These are phyloP conservation scores for Naganishia cerealis DNA, from an alignment of 1,284 basidiomycete genomes.

Conservation along the genomic window DNA sequence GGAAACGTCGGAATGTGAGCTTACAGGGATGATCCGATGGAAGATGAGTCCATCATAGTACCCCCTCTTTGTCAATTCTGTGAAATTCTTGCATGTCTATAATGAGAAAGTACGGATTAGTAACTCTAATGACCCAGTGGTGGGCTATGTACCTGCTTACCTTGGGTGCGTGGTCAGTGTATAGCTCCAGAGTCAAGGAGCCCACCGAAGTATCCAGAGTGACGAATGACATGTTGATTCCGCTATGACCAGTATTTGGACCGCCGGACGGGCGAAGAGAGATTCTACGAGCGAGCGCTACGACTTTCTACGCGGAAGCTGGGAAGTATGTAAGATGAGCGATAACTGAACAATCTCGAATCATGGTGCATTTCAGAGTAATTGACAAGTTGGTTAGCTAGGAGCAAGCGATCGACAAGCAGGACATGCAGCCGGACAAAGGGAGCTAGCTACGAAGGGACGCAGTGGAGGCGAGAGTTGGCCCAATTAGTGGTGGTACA, in stretches of 20 bases:
- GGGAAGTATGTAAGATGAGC: background rate
- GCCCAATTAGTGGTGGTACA: too few relatives aligned
- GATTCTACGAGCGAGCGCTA: background rate
- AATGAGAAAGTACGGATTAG: background rate
- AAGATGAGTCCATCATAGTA: slow-evolving; percentile 82
- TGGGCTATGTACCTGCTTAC: slow-evolving; percentile 55
- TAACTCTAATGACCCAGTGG: background rate
- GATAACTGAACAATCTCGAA: too few relatives aligned
- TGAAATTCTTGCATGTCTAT: slow-evolving; percentile 91
- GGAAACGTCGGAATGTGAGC: slow-evolving; percentile 37
- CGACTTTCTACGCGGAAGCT: background rate
- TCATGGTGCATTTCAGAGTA: too few relatives aligned
- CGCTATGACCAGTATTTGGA: background rate
- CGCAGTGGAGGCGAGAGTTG: too few relatives aligned
- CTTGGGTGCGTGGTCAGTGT: slow-evolving; percentile 84
- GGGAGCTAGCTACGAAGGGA: too few relatives aligned
- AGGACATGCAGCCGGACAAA: too few relatives aligned
- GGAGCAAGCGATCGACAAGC: too few relatives aligned
- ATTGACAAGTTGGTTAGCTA: too few relatives aligned
- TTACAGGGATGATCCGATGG: slow-evolving; percentile 76
- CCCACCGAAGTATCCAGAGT: slow-evolving; percentile 82
- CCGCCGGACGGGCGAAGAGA: background rate
- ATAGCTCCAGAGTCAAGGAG: slow-evolving; percentile 83
- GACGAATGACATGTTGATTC: slow-evolving; percentile 52
- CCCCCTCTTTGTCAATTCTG: slow-evolving; percentile 75